Base-by-base conservation (phyloP, 768 basidiomycete genomes). In the Cystobasidium onofrii region DNA sequence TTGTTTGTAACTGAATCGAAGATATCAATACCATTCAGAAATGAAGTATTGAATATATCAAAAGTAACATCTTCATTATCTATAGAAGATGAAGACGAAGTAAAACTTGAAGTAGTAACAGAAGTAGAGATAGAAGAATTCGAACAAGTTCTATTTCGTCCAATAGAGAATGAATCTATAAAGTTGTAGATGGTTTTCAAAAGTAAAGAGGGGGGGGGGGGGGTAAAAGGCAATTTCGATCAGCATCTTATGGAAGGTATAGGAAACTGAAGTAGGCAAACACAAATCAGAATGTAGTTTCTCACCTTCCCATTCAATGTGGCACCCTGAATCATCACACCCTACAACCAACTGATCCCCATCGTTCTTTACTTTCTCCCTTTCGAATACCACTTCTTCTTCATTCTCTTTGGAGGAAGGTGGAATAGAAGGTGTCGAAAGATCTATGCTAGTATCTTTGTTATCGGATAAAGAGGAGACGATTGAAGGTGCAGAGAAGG, bases 291-390 rank as follows among this genome's bases (percentile, higher is more conserved):
- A 9, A n/a, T n/a, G n/a, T n/a, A n/a, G n/a, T n/a, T n/a, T n/a
- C 63, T 64, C 63, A 64, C 63, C 63, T 27, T 39, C 34, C 29
- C 29, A 64, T 15, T 41, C 33, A 41, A 41, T 27, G 15, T 64
- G 15, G 34, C 41, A 64, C 6, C 33, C 46, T 17, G 46, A 50
- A 50, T 50, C 18, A 50, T 50, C 46, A 20, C 46, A 50, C 18
- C 46, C 41, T 43, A 7, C 41, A 43, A 9, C 46, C 46, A 50
- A 50, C 46, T 39, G 39, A 6, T 39, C 15, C 6, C 39, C 39
- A 39, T 15, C 39, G 39, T 39, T 15, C 39, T 39, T 39, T 39
- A 6, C 39, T 39, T n/a, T n/a, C n/a, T n/a, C n/a, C n/a, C n/a
- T n/a, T n/a, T n/a, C n/a, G n/a, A n/a, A n/a, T n/a, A n/a, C n/a